These are phyloP conservation scores for Metarhizium robertsii DNA, from an alignment of 2,329 filamentous ascomycete species.

Conservation along the genomic window DNA sequence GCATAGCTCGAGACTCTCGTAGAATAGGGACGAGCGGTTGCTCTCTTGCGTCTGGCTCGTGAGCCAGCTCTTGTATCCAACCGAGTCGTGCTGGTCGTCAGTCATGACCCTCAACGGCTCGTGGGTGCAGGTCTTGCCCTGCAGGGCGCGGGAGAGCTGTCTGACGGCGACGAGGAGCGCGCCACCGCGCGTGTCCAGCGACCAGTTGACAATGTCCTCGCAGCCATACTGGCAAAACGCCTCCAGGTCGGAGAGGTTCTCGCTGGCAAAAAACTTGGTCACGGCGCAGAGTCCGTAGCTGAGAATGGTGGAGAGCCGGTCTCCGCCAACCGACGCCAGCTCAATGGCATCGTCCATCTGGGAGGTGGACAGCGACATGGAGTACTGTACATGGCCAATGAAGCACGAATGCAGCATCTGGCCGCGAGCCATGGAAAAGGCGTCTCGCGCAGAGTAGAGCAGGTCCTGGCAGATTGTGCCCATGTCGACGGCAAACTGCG, in stretches of 20 bases:
- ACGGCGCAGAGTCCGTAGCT: slow-evolving; percentile 59
- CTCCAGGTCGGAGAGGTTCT: slow-evolving; percentile 61
- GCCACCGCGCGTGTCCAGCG: slow-evolving; percentile 61
- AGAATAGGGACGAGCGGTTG: slow-evolving; percentile 56
- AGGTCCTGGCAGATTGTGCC: slow-evolving; percentile 54
- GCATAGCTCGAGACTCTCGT: slow-evolving; percentile 58
- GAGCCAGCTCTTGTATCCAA: slow-evolving; percentile 51
- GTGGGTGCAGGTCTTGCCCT: slow-evolving; percentile 57
- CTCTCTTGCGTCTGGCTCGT: slow-evolving; percentile 44
- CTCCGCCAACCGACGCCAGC: slow-evolving; percentile 55
- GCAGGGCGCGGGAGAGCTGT: slow-evolving; percentile 59
- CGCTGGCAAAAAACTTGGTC: slow-evolving; percentile 59
- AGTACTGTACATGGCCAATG: slow-evolving; percentile 58
- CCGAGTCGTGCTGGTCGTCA: slow-evolving; percentile 56
- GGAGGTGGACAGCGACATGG: slow-evolving; percentile 47
- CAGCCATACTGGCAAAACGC: slow-evolving; percentile 62
- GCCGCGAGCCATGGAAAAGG: slow-evolving; percentile 58
- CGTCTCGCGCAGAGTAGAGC: slow-evolving; percentile 52
- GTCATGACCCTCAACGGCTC: slow-evolving; percentile 50
- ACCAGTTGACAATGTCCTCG: slow-evolving; percentile 65
- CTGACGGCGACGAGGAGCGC: slow-evolving; percentile 56
- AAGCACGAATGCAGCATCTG: slow-evolving; percentile 62
- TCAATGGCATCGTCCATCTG: slow-evolving; percentile 59
- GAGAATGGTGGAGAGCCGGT: slow-evolving; percentile 62
- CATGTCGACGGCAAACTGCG: slow-evolving; percentile 57